Evolutionary conservation across 768 basidiomycete genomes (phyloP), one percentile per base, ranked within the genome.

Genomic region (Lactarius indigo): DNA sequence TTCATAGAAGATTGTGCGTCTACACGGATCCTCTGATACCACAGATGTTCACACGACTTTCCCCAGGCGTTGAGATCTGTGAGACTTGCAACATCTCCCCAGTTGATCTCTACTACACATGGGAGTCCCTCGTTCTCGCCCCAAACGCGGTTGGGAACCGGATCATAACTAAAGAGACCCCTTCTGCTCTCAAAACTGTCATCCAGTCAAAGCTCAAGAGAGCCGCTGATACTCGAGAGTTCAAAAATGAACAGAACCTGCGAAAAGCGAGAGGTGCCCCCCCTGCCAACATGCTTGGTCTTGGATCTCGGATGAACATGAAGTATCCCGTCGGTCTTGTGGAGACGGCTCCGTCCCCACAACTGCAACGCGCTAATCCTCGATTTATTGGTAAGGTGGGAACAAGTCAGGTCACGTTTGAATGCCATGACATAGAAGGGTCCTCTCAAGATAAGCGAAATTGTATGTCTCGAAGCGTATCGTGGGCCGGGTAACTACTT

Each of bases 51-150:
- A 61, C 28, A 23, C 61, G 60, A 35, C 55, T 54, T 52, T 35
- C 8, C 15, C 13, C 72, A 92, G 90, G 89, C 69, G 80, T 82
- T 37, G 79, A 80, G 30, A 79, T 92, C 66, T 92, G 91, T 74
- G 79, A 82, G 73, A 83, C 83, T 70, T 89, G 86, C 77, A 82
- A 83, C 64, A 41, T 88, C 44, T 69, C 77, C 35, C 80, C 86
- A 26, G 80, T 85, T 28, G 74, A 78, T 57, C 79, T 92, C 23
- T 80, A 80, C 47, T 92, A 79, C 76, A 92, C 91, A 74, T 86
- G 87, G 81, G 88, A 92, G 73, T 88, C 88, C 18, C 13, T 63
- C 47, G 31, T 54, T 44, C 31, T 69, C 42, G 31, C 41, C 35
- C 41, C 23, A 12, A 59, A 52, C 7, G 17, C 26, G 41, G 57